Evolutionary conservation across 2,329 filamentous ascomycete genomes (phyloP), one percentile per base, ranked within the genome.

Genomic region (Lachnellula arida): DNA sequence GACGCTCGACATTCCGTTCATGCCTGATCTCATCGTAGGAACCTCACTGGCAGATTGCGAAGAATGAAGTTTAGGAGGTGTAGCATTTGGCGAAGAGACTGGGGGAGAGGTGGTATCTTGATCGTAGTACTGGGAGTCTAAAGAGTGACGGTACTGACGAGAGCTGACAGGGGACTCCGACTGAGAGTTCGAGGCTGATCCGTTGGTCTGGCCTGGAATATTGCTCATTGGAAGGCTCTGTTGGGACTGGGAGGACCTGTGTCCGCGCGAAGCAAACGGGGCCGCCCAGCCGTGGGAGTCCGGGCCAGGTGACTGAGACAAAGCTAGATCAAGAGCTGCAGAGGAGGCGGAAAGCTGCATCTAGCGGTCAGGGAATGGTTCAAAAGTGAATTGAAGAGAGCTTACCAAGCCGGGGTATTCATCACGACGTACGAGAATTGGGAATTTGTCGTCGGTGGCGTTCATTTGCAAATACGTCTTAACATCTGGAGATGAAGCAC

Each of bases 31-130:
- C 67, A 91, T 78, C 7, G 91, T 95, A 4, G 91, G 89, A 19
- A 97, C 80, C 67, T 97, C 92, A 71, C 88, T 94, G 53, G 90
- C 85, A 9, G 94, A 97, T 75, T 89, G 97, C 0, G 93, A 97
- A 46, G 88, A 86, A 73, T 92, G 89, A 56, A 96, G 73, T 76
- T 89, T 91, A 32, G 87, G 84, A 37, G 88, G 82, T 52, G 82
- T 82, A 25, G 82, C 78, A 70, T 87, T 80, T 15, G 80, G 72
- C 2, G 81, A 68, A 34, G 65, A 63, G 34, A 71, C 61, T 53
- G 66, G 22, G 12, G 44, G 61, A 46, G 60, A 54, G 51, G 62
- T 54, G 22, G 61, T 47, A 19, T 66, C 64, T 51, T 69, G 67
- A 32, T 63, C 75, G 74, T 28, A 78, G 67, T 68, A 68, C 65